Percentiles rank a stretch among this genome's conserved stretches.
Evolutionary conservation across 441 rosid species (phyloP).

Genomic region (Populus hybrid): DNA sequence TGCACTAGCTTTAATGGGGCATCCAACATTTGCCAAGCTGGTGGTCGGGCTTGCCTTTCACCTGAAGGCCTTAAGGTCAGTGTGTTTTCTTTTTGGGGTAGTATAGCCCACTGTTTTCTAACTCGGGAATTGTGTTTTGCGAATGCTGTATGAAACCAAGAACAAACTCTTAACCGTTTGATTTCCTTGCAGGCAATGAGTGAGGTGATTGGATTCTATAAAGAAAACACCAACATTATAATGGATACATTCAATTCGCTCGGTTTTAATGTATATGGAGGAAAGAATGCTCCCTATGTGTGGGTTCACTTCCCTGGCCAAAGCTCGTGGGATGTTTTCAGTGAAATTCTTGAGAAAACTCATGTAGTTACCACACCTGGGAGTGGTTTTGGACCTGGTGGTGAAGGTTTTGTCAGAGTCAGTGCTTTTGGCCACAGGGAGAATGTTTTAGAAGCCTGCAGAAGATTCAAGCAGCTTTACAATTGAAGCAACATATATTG

Average conservation of each 20-base stretch:
- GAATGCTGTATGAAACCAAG: not conserved
- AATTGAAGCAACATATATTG: constrained; percentile 38
- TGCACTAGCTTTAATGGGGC: constrained; percentile 96
- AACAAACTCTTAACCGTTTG: not conserved
- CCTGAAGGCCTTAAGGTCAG: constrained; percentile 83
- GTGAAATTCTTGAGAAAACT: constrained; percentile 90
- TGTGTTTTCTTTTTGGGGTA: not conserved
- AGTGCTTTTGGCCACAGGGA: constrained; percentile 94
- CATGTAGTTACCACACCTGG: constrained; percentile 96
- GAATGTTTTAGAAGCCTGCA: constrained; percentile 92
- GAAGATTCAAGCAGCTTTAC: constrained; percentile 90
- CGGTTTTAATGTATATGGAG: constrained; percentile 82
- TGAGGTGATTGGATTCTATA: constrained; percentile 85
- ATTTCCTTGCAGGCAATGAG: constrained; percentile 68
- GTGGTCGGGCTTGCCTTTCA: constrained; percentile 93
- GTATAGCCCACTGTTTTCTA: not conserved
- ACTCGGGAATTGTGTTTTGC: not conserved
- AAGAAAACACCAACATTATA: constrained; percentile 79
- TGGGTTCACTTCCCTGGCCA: constrained; percentile 97
- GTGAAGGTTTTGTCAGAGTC: constrained; percentile 90
- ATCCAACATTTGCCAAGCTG: constrained; percentile 88
- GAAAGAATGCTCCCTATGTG: constrained; percentile 83
- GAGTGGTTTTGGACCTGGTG: constrained; percentile 96
- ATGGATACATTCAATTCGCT: constrained; percentile 79
- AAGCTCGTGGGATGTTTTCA: constrained; percentile 95